A percentile compares a stretch with the other conserved stretches of the same genome.
Evolutionary conservation across 345 rosid species (phyloP).

Genomic region (Eucalyptus urophylla): DNA sequence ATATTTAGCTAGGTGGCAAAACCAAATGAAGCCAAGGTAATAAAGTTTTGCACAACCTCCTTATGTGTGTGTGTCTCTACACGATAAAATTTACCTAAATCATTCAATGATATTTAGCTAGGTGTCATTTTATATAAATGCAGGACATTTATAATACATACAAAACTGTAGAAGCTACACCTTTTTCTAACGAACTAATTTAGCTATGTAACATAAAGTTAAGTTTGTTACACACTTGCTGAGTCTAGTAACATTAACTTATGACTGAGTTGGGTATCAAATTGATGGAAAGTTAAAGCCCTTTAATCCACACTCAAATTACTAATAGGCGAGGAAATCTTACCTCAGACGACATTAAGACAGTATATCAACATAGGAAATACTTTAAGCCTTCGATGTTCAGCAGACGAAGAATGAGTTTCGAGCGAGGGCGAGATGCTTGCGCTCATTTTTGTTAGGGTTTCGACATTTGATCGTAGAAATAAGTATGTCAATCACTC

Average conservation of each 20-base stretch:
- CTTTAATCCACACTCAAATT: neutral
- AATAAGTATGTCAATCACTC: neutral
- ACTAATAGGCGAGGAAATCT: neutral
- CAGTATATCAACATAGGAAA: neutral
- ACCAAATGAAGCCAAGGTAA: neutral
- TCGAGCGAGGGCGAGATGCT: neutral
- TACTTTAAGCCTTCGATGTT: neutral
- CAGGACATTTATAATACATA: neutral
- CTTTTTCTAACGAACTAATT: no score
- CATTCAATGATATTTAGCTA: neutral
- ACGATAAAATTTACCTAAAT: neutral
- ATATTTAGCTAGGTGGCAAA: neutral
- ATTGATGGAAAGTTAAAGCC: neutral
- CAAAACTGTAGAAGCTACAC: neutral
- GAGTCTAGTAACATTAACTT: neutral
- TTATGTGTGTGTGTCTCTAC: neutral
- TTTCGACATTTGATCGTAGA: neutral
- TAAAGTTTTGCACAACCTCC: neutral
- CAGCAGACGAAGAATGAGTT: neutral
- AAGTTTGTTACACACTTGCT: neutral
- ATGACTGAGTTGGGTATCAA: neutral
- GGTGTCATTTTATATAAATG: neutral
- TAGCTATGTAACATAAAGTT: neutral
- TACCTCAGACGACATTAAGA: neutral
- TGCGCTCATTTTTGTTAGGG: neutral